A percentile compares a stretch with the other conserved stretches of the same genome.
Conservation (phyloP, 1,284 basidiomycete genomes). For the Ganoderma lingzhi region DNA sequence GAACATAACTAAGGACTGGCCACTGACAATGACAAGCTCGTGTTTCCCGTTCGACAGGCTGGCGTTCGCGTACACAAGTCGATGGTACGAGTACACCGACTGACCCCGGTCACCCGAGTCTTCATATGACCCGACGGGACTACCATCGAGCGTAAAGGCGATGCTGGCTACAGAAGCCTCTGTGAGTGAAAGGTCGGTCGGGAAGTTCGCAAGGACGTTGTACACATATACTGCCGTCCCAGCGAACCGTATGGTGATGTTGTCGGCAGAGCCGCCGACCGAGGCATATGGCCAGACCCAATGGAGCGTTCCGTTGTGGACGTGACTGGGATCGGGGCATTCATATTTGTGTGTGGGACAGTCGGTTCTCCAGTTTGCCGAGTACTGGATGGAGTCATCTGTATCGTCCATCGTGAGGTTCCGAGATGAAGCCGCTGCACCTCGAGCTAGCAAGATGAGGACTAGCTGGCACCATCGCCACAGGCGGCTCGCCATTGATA, state of each 20-base stretch:
- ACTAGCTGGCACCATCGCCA: neutral
- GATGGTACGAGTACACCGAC: neutral
- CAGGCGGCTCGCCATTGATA: neutral
- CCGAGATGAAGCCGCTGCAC: neutral
- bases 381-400: neutral
- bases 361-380: neutral
- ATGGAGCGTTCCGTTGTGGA: neutral
- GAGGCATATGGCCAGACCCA: neutral
- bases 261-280: neutral
- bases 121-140: neutral
- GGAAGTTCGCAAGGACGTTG: conserved; percentile 14
- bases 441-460: neutral
- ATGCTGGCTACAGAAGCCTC: neutral
- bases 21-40: neutral
- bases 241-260: conserved; percentile 16
- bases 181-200: neutral
- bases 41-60: neutral
- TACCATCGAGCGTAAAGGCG: conserved; percentile 1
- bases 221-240: conserved; percentile 18
- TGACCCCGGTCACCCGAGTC: neutral
- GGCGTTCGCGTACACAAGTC: neutral
- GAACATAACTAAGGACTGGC: neutral
- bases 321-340: neutral
- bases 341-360: neutral
- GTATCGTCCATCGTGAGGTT: conserved; percentile 17